These are phyloP conservation scores for Tillandsia leiboldiana DNA, from an alignment of 176 grass and related monocot genomes.

Conservation along the genomic window DNA sequence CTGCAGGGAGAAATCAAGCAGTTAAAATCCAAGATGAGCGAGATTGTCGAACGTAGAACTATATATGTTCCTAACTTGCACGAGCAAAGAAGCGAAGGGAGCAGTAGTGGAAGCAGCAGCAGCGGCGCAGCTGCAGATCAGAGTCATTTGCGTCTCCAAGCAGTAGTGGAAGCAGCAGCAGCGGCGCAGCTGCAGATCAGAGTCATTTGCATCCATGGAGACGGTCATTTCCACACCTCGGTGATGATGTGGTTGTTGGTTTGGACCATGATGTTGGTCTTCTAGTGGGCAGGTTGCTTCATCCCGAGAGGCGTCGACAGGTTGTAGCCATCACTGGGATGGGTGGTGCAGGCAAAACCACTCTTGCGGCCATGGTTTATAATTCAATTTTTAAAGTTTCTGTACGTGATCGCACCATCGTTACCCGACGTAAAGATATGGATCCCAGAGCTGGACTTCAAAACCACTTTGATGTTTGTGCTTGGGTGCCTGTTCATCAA, in stretches of 20 bases:
- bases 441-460: background rate
- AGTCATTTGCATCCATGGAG: background rate
- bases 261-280: background rate
- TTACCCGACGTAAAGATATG: background rate
- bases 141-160: no score
- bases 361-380: background rate
- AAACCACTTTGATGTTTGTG: background rate
- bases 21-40: background rate
- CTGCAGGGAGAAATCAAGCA: background rate
- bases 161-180: no score
- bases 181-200: no score
- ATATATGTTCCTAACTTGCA: background rate
- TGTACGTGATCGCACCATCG: fast-evolving
- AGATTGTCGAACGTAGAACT: background rate
- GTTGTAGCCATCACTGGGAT: background rate
- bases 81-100: background rate
- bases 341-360: background rate
- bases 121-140: no score
- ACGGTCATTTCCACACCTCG: background rate
- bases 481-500: background rate
- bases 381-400: background rate
- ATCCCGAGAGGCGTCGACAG: background rate
- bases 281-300: background rate
- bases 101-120: no score
- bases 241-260: background rate